Conservation (phyloP, 2,329 filamentous ascomycete genomes). For the Geosmithia morbida region DNA sequence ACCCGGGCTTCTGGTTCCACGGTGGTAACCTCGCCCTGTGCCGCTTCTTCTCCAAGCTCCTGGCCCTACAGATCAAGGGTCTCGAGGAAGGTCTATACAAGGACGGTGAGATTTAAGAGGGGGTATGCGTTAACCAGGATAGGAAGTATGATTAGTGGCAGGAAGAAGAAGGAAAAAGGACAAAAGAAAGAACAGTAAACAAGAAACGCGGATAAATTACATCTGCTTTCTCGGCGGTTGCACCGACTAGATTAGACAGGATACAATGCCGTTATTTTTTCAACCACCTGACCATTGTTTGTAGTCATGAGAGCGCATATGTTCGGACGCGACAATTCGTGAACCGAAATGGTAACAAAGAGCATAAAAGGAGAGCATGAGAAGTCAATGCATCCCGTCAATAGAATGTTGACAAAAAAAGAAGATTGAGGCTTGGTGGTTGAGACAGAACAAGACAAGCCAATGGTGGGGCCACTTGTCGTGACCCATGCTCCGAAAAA, state of each 20-base stretch:
- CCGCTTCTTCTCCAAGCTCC: conserved; percentile 40
- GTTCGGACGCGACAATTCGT: no score
- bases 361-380: no score
- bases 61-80: conserved; percentile 38
- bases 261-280: neutral
- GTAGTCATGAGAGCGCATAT: no score
- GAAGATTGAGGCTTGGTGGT: no score
- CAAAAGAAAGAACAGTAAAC: neutral
- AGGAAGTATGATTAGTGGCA: no score
- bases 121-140: no score
- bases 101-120: conserved; percentile 14
- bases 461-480: neutral
- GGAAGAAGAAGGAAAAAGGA: neutral
- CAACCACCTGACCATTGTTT: neutral
- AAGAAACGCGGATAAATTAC: neutral
- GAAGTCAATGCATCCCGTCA: no score
- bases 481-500: neutral
- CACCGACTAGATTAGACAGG: neutral
- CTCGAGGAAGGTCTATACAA: conserved; percentile 20
- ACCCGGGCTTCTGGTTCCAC: conserved; percentile 52
- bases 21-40: conserved; percentile 50
- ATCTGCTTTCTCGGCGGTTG: neutral
- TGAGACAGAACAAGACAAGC: neutral
- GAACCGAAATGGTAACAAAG: no score
- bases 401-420: no score